Conservation (phyloP, 768 basidiomycete species). For the Hemileccinum impolitum region DNA sequence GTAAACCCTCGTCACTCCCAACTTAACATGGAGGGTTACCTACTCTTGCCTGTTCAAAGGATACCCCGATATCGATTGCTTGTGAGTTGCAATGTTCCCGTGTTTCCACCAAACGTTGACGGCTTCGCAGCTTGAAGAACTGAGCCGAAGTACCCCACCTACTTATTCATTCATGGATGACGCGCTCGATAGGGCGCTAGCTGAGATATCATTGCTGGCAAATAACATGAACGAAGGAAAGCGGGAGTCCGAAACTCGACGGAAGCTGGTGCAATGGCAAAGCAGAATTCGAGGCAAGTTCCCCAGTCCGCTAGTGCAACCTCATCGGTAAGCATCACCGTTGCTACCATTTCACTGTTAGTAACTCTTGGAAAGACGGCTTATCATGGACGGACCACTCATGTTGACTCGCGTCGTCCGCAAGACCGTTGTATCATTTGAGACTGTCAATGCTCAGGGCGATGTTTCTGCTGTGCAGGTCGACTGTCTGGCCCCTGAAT, state of each 20-base stretch:
- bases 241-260: constrained; percentile 88
- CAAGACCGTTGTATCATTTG: constrained; percentile 77
- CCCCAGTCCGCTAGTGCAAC: constrained; percentile 96
- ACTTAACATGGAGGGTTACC: constrained; percentile 89
- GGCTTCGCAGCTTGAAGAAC: constrained; percentile 64
- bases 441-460: constrained; percentile 73
- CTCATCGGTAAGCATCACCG: constrained; percentile 67
- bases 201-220: constrained; percentile 85
- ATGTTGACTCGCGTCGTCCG: constrained; percentile 87
- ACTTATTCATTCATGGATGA: constrained; percentile 72
- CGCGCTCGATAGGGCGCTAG: constrained; percentile 78
- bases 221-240: constrained; percentile 99
- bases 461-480: constrained; percentile 82
- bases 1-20: constrained; percentile 89
- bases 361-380: constrained; percentile 49
- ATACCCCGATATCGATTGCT: constrained; percentile 95
- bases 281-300: constrained; percentile 85
- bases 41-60: constrained; percentile 92
- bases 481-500: constrained; percentile 84
- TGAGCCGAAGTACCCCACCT: constrained; percentile 83
- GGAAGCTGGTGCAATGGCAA: constrained; percentile 90
- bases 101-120: neutral
- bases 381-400: constrained; percentile 90
- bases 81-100: constrained; percentile 45
- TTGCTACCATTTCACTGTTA: neutral